phyloP scores from a whole-genome alignment of 2,329 filamentous ascomycete genomes.

The Aureobasidium vineae region DNA sequence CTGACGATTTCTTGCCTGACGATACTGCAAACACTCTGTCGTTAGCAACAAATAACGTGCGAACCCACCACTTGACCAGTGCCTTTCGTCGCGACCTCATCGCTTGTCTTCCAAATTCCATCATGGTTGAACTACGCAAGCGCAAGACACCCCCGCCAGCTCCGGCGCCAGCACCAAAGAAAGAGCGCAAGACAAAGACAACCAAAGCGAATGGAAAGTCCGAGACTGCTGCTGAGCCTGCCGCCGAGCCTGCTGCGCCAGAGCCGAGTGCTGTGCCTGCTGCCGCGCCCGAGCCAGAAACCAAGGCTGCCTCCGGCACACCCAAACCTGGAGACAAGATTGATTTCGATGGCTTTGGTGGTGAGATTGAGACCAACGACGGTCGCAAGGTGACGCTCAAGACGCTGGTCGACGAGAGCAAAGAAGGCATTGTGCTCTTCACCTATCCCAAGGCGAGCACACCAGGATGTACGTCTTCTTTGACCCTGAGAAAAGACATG shows the following conservation, averaged over 20 bases:
- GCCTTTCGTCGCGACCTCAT: not conserved
- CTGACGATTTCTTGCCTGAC: not conserved
- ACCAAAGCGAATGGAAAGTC: conserved; percentile 32
- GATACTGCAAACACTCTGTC: not conserved
- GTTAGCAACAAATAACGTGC: not conserved
- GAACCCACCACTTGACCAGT: not conserved
- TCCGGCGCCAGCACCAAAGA: conserved; percentile 49
- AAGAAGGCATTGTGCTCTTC: conserved; percentile 84
- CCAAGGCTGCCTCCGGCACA: conserved; percentile 31
- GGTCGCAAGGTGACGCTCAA: conserved; percentile 76
- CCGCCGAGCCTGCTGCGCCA: conserved; percentile 35
- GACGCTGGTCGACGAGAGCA: conserved; percentile 76
- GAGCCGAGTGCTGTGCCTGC: conserved; percentile 28
- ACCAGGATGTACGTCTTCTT: conserved; percentile 73
- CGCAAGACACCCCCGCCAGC: conserved; percentile 57
- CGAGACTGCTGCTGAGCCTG: conserved; percentile 30
- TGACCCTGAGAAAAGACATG: conserved; percentile 27
- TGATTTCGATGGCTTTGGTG: conserved; percentile 56
- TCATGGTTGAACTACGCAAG: conserved; percentile 61
- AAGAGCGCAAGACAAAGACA: conserved; percentile 44
- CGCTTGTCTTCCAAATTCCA: not conserved
- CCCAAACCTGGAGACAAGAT: conserved; percentile 53
- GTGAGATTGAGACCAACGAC: conserved; percentile 80
- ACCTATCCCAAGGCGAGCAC: conserved; percentile 96
- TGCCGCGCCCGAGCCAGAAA: conserved; percentile 26